Percentiles rank a stretch among this genome's conserved stretches.
These are phyloP conservation scores for Ceratopteris richardii DNA, from an alignment of 75 land plant species.

Conservation along the genomic window DNA sequence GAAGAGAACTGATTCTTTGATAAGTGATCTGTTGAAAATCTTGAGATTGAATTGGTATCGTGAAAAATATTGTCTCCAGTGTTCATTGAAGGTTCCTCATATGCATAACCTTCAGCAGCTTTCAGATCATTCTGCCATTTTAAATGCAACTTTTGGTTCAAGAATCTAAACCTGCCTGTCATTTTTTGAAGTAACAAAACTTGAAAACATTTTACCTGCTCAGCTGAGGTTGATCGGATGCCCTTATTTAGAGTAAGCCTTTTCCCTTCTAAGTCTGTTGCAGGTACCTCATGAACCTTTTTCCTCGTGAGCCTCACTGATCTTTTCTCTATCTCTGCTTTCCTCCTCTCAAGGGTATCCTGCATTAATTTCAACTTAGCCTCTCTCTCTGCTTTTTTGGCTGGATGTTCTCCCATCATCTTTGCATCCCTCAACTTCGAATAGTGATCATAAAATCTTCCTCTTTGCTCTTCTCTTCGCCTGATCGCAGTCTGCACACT, in stretches of 20 bases:
- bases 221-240: too few species aligned
- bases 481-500: constrained; percentile 13
- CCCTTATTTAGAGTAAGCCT: too few species aligned
- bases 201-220: too few species aligned
- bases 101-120: neutral
- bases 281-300: too few species aligned
- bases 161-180: too few species aligned
- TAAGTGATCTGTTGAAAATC: neutral
- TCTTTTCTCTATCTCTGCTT: constrained; percentile 63
- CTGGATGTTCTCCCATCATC: constrained; percentile 63
- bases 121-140: too few species aligned
- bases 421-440: constrained; percentile 83
- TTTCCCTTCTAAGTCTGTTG: too few species aligned
- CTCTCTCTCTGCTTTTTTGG: constrained; percentile 69
- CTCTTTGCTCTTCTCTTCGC: constrained; percentile 54
- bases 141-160: too few species aligned
- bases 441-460: constrained; percentile 65
- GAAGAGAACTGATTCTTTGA: neutral
- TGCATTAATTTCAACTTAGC: constrained; percentile 82
- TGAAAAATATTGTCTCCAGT: neutral
- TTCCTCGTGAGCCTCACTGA: too few species aligned
- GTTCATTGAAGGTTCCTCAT: neutral
- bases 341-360: constrained; percentile 67
- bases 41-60: neutral
- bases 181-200: too few species aligned